Base-by-base conservation (phyloP, 805 yeast genomes). In the Ogataea philodendri region DNA sequence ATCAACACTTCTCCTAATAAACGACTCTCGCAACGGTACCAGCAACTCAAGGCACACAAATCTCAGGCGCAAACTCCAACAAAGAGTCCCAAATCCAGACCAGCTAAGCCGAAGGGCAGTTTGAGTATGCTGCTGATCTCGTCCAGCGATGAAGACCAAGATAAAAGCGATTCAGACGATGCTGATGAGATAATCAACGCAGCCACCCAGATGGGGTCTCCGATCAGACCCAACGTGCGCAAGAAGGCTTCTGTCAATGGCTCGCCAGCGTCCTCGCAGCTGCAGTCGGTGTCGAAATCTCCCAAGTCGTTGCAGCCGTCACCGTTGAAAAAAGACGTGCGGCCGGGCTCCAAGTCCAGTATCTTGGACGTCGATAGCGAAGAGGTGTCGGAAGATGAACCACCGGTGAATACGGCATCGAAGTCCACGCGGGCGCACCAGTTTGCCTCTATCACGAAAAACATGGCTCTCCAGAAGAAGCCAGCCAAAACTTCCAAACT, bases 191-290 rank as follows among this genome's bases (percentile, higher is more conserved):
- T 50, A 27, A 59, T 59, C 10, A 51, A 45, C 24, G 47, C 52
- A 2, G 62, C 63, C 2, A 44, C 55, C 8, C 31, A 38, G n/a
- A 41, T 52, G 33, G 62, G 62, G 1, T 52, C 59, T 7, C 63
- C 62, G 1, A 58, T 58, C 3, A 47, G 42, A 22, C 52, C 51
- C 4, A 11, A 29, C 13, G 37, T 39, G 17, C 49, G 40, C 32
- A 45, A 37, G 9, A 31, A 39, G 14, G 36, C 51, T 5, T 45
- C 51, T 1, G n/a, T 45, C 15, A 44, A 35, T 19, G 53, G 52
- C 3, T 43, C 54, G 9, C 55, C 55, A 2, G 22, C 19, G 16
- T 22, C 39, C n/a, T 35, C 43, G 14, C 37, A 36, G 16, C 8
- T 26, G 6, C 25, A 14, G n/a, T 15, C 23, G 15, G 18, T 26